Base-by-base conservation (phyloP, 805 yeast genomes). In the Debaryomyces maramus region DNA sequence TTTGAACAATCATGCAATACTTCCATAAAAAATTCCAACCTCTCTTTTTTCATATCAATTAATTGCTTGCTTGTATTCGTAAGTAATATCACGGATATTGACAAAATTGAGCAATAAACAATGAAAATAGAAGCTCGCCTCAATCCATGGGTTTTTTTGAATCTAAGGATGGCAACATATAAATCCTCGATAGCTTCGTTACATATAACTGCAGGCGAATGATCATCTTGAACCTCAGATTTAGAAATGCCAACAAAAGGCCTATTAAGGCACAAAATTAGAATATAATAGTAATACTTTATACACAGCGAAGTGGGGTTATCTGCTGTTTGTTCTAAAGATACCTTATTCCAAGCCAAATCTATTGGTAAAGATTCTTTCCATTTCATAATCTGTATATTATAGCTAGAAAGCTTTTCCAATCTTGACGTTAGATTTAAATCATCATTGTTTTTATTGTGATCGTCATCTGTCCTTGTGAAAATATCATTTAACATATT, bases 281-380 rank as follows among this genome's bases (percentile, higher is more conserved):
- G 72, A 32, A 81, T 72, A 51, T 80, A 81, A 53, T 80, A 81
- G 49, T 77, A 78, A 49, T 76, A 78, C 51, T 78, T 64, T 33
- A 79, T 73, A 34, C 75, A 67, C 31, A 78, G 67, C 15, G 70
- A 61, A 0, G 80, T 77, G 0, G 84, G 83, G 47, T 78, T 79
- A 32, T 70, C 70, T 9, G 78, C 75, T 13, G 68, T 59, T 34
- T 55, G 55, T 30, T 54, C 55, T 26, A 80, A 58, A n/a, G 58
- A 53, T 3, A 56, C 52, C 28, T 65, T 57, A 30, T 69, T 64
- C 84, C 85, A 81, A 48, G 66, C 59, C 28, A 78, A 57, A 36
- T 72, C 76, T 1, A 56, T 56, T 0, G 83, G 81, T 28, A 81
- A 58, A 2, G 65, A 61, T 13, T 58, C 57, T 48, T 75, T 67